phyloP scores from a whole-genome alignment of 2,329 filamentous ascomycete species.

The Xylaria sp. region DNA sequence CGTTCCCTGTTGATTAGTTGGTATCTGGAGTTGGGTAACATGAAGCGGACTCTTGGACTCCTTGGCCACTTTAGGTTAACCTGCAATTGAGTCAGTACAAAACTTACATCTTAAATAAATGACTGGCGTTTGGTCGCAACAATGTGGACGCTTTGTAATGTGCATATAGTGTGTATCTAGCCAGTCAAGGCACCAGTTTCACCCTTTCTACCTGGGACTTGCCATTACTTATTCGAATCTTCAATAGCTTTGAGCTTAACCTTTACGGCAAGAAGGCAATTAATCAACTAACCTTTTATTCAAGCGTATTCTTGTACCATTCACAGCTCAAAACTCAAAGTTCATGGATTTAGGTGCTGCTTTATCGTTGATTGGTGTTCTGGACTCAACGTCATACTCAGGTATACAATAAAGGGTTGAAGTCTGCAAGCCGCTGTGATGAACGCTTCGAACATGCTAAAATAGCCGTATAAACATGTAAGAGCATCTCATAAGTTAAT shows the following conservation, averaged over 20 bases:
- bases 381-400: background rate
- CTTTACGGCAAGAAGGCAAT: no score
- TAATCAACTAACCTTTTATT: no score
- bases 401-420: background rate
- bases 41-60: background rate
- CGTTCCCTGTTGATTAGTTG: background rate
- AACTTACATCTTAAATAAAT: background rate
- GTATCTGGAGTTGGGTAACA: background rate
- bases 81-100: background rate
- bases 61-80: background rate
- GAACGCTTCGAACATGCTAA: background rate
- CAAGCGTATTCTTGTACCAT: no score
- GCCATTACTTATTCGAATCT: background rate
- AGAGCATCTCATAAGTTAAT: no score
- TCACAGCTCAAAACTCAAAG: no score
- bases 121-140: background rate
- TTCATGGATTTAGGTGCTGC: background rate
- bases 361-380: no score
- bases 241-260: background rate
- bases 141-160: background rate
- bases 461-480: background rate
- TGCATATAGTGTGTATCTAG: no score
- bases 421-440: background rate
- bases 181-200: background rate
- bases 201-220: background rate